A percentile compares a stretch with the other conserved stretches of the same genome.
Conservation (phyloP, 2,329 filamentous ascomycete genomes). For the Arthrobotrys sphaeroides region DNA sequence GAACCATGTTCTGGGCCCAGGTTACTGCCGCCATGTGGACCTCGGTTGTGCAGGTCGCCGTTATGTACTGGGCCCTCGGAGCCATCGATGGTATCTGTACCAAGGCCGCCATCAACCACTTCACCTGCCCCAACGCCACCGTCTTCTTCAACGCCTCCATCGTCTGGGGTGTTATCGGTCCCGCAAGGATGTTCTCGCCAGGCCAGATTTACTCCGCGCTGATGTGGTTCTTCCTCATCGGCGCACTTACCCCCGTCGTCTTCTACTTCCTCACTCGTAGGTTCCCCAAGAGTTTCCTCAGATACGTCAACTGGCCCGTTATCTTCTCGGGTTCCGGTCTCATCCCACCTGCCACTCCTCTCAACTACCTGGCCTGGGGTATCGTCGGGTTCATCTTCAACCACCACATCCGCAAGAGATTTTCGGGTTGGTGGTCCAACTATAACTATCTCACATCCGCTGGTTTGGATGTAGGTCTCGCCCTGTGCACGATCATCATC, state of each 20-base stretch:
- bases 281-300: slow-evolving; percentile 70
- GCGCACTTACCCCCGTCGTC: slow-evolving; percentile 70
- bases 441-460: slow-evolving; percentile 81
- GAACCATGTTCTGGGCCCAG: slow-evolving; percentile 74
- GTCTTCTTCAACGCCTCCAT: slow-evolving; percentile 76
- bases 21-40: slow-evolving; percentile 73
- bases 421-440: slow-evolving; percentile 77
- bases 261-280: slow-evolving; percentile 71
- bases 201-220: slow-evolving; percentile 71
- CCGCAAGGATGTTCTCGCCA: slow-evolving; percentile 73
- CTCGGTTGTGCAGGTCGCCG: slow-evolving; percentile 72
- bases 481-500: slow-evolving; percentile 73
- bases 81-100: slow-evolving; percentile 74
- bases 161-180: slow-evolving; percentile 78
- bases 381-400: slow-evolving; percentile 75
- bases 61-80: slow-evolving; percentile 70
- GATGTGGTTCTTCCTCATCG: slow-evolving; percentile 77
- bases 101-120: slow-evolving; percentile 68
- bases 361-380: slow-evolving; percentile 77
- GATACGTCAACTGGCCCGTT: slow-evolving; percentile 74
- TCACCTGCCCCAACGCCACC: slow-evolving; percentile 68
- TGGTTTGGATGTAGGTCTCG: slow-evolving; percentile 74
- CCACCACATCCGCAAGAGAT: slow-evolving; percentile 72
- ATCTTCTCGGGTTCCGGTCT: slow-evolving; percentile 73
- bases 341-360: slow-evolving; percentile 75